These are phyloP conservation scores for Golubevia pallescens DNA, from an alignment of 1,284 basidiomycete genomes.

Conservation along the genomic window DNA sequence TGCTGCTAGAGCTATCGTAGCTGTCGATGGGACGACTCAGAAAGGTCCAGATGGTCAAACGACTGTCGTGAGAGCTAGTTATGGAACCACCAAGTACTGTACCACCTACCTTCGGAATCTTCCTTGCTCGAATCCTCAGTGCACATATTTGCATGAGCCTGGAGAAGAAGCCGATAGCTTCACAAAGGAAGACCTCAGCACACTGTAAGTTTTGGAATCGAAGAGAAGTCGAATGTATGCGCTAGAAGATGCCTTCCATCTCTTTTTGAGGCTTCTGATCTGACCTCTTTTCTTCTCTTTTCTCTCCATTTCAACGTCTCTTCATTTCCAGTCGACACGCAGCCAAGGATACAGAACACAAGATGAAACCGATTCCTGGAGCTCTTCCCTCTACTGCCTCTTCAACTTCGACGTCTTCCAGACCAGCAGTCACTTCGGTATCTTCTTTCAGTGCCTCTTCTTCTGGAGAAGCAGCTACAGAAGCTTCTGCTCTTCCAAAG, in stretches of 20 bases:
- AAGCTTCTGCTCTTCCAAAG: slow-evolving; percentile 55
- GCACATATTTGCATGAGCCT: slow-evolving; percentile 96
- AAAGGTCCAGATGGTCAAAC: slow-evolving; percentile 57
- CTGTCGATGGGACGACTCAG: slow-evolving; percentile 82
- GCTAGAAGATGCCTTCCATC: too few relatives aligned
- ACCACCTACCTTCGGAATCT: slow-evolving; percentile 89
- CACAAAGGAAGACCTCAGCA: slow-evolving; percentile 61
- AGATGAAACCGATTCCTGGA: slow-evolving; percentile 34
- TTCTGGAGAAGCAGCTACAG: slow-evolving; percentile 9
- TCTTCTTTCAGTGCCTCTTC: slow-evolving; percentile 15
- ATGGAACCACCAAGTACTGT: slow-evolving; percentile 98
- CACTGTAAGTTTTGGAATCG: slow-evolving; percentile 19
- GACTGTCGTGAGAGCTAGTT: slow-evolving; percentile 82
- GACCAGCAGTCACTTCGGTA: slow-evolving; percentile 1
- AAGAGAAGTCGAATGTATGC: background rate
- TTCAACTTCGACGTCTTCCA: background rate
- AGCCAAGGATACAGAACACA: slow-evolving; percentile 59
- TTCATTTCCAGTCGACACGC: slow-evolving; percentile 35
- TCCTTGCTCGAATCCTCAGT: slow-evolving; percentile 84
- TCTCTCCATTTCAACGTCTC: background rate
- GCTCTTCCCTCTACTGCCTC: slow-evolving; percentile 6
- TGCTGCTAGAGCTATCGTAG: slow-evolving; percentile 87
- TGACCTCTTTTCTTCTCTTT: background rate
- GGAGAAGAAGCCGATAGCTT: slow-evolving; percentile 96
- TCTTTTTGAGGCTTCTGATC: background rate